Evolutionary conservation across 139 green algal species (phyloP).

Genomic region (Chlorella sp.): DNA sequence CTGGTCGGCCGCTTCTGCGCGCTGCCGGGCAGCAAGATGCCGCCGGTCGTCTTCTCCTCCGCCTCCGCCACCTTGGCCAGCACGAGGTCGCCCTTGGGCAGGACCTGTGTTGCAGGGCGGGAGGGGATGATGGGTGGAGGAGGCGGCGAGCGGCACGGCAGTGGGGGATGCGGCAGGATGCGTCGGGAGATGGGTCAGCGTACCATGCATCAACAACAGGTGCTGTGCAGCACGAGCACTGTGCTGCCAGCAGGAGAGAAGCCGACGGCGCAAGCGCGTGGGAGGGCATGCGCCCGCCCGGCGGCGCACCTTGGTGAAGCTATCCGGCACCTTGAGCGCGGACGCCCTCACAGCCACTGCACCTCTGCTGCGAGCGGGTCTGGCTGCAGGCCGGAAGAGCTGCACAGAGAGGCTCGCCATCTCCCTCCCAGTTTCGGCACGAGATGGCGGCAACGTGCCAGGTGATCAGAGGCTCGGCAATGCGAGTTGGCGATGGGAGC

Average conservation of each 20-base stretch:
- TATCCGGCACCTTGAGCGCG: not conserved
- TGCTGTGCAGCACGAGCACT: no score
- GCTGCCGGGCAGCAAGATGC: constrained; percentile 86
- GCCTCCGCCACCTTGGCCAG: constrained; percentile 86
- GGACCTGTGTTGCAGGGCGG: no score
- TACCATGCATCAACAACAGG: no score
- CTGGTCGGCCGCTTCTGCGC: constrained; percentile 44
- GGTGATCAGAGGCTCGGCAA: no score
- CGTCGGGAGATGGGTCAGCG: no score
- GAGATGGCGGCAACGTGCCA: no score
- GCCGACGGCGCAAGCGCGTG: not conserved
- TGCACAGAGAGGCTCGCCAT: not conserved
- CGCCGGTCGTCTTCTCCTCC: constrained; percentile 81
- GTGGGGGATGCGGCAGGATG: no score
- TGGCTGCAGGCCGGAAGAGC: not conserved
- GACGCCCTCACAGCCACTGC: constrained; percentile 10
- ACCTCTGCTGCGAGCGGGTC: not conserved
- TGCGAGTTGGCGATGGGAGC: no score
- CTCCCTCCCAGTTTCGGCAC: no score
- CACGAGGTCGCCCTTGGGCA: constrained; percentile 86
- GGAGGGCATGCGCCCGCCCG: not conserved
- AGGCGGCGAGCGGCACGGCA: no score
- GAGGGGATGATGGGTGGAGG: no score
- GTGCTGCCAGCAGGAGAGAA: no score
- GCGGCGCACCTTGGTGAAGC: constrained; percentile 15